Percentiles rank a stretch among this genome's conserved stretches.
These are phyloP conservation scores for Eucalyptus erythrocorys DNA, from an alignment of 345 rosid genomes.

Conservation along the genomic window DNA sequence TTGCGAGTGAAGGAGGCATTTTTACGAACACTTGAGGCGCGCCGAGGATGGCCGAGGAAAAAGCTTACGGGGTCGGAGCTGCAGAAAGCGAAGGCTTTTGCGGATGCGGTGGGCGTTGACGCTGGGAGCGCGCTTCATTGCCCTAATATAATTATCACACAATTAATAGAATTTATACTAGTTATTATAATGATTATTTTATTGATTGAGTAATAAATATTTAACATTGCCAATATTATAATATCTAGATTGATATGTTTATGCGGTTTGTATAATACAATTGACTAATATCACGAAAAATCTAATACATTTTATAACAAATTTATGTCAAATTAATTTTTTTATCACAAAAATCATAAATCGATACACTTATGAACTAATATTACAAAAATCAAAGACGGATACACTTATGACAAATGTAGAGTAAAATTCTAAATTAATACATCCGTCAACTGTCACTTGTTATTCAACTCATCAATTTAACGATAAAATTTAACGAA, in stretches of 20 bases:
- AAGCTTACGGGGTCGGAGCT: background rate
- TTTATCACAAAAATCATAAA: too few species aligned
- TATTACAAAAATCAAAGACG: rapidly evolving
- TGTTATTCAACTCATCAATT: too few species aligned
- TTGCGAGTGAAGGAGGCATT: background rate
- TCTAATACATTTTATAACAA: rapidly evolving
- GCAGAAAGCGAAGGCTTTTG: background rate
- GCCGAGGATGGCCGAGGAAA: background rate
- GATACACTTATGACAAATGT: rapidly evolving
- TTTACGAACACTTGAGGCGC: background rate
- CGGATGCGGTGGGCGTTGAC: background rate
- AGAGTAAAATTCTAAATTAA: too few species aligned
- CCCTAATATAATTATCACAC: background rate
- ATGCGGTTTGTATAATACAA: background rate
- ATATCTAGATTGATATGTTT: background rate
- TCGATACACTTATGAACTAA: rapidly evolving
- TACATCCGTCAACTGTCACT: rapidly evolving
- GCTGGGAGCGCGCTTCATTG: background rate
- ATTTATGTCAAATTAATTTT: too few species aligned
- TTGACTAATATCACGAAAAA: too few species aligned
- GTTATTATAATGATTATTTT: background rate
- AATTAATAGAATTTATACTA: background rate
- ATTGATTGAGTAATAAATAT: background rate
- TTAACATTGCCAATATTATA: too few species aligned
- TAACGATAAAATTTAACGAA: rapidly evolving